Evolutionary conservation across 495 filamentous ascomycete genomes (phyloP), one percentile per base, ranked within the genome.

Genomic region (Coniosporium apollinis): DNA sequence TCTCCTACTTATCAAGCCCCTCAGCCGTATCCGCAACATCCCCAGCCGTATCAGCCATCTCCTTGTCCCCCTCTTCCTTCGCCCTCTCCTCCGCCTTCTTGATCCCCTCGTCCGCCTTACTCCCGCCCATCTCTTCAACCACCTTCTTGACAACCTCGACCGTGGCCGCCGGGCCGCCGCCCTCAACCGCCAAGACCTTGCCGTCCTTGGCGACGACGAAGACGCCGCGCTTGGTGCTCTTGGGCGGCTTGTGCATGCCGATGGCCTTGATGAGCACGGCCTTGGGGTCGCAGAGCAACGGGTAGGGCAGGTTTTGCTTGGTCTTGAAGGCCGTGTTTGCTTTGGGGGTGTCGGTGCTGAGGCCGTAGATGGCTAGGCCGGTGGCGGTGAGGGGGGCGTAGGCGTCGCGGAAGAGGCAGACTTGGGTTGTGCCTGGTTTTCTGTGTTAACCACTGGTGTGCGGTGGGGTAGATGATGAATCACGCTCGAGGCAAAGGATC

Each of bases 261-360:
- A 58, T 58, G 22, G 58, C 56, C 14, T 42, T 37, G 38, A 62
- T 56, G 28, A 97, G 68, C 7, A 70, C 72, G 15, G 66, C 72
- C 18, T 54, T 46, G 5, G 75, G 66, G 53, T 97, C 84, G 60
- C 86, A 96, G 32, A 97, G 72, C 21, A 96, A 75, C 3, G 79
- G 59, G 54, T 87, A 96, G 9, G 79, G 76, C n/a, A 97, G 66
- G 28, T 72, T 79, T 48, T 96, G 80, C 57, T 86, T 93, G 11
- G 68, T 72, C 49, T 80, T 75, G 67, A 97, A 97, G 25, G 74
- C 80, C 24, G 81, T 84, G 58, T 97, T 97, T 38, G 80, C 70
- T 55, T 84, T 86, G 43, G 83, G 74, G 6, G 72, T 75, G 60
- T 97, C 89, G 36, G 72, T 67, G 9, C 81, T 89, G 15, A 97